A percentile compares a stretch with the other conserved stretches of the same genome.
Evolutionary conservation across 116 monocot genomes (phyloP).

Genomic region (Iris pallida): DNA sequence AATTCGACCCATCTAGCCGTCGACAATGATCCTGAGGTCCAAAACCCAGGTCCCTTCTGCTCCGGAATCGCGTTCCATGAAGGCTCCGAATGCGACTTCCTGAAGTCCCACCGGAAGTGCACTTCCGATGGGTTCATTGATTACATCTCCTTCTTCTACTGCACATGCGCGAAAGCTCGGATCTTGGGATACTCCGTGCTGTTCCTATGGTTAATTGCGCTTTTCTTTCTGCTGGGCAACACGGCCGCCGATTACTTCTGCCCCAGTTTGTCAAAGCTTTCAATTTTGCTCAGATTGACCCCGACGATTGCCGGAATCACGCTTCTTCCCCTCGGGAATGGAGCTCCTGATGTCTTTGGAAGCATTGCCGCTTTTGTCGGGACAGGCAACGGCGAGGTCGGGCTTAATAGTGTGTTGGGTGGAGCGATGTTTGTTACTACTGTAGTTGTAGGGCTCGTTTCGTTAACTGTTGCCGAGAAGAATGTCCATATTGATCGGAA

Average conservation of each 20-base stretch:
- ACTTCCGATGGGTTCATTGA: constrained; percentile 66
- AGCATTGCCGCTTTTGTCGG: constrained; percentile 86
- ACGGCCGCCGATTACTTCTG: constrained; percentile 98
- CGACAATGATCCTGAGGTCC: background rate
- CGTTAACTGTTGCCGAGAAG: constrained; percentile 64
- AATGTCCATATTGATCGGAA: constrained; percentile 66
- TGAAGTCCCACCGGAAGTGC: constrained; percentile 51
- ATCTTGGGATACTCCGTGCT: constrained; percentile 59
- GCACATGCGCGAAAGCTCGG: constrained; percentile 42
- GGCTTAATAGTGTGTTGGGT: constrained; percentile 83
- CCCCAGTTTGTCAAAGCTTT: constrained; percentile 72
- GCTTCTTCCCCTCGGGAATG: constrained; percentile 86
- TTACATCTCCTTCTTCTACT: constrained; percentile 80
- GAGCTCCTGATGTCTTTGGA: constrained; percentile 92
- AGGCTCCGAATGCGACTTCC: constrained; percentile 68
- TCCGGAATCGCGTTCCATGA: constrained; percentile 32
- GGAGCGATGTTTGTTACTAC: constrained; percentile 91
- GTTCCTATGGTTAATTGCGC: constrained; percentile 54
- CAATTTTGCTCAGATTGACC: constrained; percentile 53
- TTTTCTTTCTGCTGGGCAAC: constrained; percentile 90
- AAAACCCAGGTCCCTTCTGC: constrained; percentile 32
- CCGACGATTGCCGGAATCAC: constrained; percentile 92
- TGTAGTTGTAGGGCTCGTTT: constrained; percentile 73
- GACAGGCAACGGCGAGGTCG: constrained; percentile 67
- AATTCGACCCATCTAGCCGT: constrained; percentile 20